These are phyloP conservation scores for Hanseniaspora taiwanica DNA, from an alignment of 805 yeast genomes.

Conservation along the genomic window DNA sequence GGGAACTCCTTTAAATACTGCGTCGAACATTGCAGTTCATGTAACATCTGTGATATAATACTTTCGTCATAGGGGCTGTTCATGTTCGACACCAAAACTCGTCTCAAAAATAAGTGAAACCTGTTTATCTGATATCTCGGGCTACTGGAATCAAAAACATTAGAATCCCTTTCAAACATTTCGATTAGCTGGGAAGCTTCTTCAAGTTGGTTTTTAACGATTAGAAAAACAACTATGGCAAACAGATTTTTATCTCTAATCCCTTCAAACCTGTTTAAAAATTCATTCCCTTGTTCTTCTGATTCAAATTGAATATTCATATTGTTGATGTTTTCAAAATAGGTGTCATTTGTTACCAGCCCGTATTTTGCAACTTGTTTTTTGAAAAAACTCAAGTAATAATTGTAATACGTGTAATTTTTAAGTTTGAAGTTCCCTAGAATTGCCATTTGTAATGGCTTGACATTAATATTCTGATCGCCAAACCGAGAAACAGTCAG, in stretches of 20 bases:
- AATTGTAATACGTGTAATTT: conserved; percentile 17
- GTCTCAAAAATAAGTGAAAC: background rate
- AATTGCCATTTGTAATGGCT: conserved; percentile 25
- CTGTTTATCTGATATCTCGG: background rate
- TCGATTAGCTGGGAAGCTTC: background rate
- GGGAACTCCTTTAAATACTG: background rate
- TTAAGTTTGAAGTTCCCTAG: conserved; percentile 19
- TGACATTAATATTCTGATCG: conserved; percentile 25
- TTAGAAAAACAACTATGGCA: background rate
- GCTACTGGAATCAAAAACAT: background rate
- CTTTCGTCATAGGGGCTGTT: background rate
- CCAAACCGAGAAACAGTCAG: conserved; percentile 18
- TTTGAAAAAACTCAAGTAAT: conserved; percentile 22
- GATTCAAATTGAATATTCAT: conserved; percentile 9
- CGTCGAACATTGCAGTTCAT: background rate
- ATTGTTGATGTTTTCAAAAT: background rate
- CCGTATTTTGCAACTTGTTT: conserved; percentile 18
- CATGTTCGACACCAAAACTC: background rate
- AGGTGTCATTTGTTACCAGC: conserved; percentile 6
- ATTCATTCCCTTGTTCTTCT: conserved; percentile 20
- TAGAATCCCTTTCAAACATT: background rate
- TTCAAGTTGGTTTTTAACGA: background rate
- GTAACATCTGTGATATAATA: background rate
- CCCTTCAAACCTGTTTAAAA: conserved; percentile 17
- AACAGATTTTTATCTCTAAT: conserved; percentile 18